phyloP scores from a whole-genome alignment of 2,329 filamentous ascomycete species.

The Neopestalotiopsis clavispora region DNA sequence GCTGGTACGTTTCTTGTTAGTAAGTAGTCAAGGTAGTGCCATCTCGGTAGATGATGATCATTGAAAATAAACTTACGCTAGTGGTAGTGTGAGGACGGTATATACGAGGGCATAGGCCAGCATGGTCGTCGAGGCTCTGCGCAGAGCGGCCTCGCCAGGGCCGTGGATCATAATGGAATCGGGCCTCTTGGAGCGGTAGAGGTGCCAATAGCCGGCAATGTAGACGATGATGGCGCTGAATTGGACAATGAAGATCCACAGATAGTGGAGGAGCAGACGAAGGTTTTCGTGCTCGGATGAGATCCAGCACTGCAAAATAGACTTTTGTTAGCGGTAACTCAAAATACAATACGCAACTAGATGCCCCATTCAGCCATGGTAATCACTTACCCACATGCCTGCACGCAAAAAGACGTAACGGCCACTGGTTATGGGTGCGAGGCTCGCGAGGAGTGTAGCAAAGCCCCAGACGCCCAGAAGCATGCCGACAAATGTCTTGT shows the following conservation, averaged over 20 bases:
- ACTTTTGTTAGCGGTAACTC: background rate
- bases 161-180: constrained; percentile 22
- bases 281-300: constrained; percentile 47
- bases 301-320: constrained; percentile 54
- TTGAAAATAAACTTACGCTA: constrained; percentile 37
- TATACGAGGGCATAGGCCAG: constrained; percentile 56
- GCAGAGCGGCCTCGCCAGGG: constrained; percentile 24
- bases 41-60: background rate
- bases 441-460: constrained; percentile 46
- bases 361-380: background rate
- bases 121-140: constrained; percentile 53
- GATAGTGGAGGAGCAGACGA: constrained; percentile 56
- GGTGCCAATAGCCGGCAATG: constrained; percentile 37
- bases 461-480: constrained; percentile 48
- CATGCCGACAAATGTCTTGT: constrained; percentile 41
- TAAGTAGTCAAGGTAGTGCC: background rate
- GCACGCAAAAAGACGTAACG: constrained; percentile 52
- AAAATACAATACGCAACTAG: background rate
- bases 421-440: constrained; percentile 48
- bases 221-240: constrained; percentile 58
- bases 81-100: constrained; percentile 54
- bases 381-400: constrained; percentile 47
- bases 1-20: constrained; percentile 17
- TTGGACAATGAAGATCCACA: constrained; percentile 60
- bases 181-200: constrained; percentile 27